A percentile compares a stretch with the other conserved stretches of the same genome.
phyloP scores from a whole-genome alignment of 2,329 filamentous ascomycete genomes.

The Rosellinia necatrix region DNA sequence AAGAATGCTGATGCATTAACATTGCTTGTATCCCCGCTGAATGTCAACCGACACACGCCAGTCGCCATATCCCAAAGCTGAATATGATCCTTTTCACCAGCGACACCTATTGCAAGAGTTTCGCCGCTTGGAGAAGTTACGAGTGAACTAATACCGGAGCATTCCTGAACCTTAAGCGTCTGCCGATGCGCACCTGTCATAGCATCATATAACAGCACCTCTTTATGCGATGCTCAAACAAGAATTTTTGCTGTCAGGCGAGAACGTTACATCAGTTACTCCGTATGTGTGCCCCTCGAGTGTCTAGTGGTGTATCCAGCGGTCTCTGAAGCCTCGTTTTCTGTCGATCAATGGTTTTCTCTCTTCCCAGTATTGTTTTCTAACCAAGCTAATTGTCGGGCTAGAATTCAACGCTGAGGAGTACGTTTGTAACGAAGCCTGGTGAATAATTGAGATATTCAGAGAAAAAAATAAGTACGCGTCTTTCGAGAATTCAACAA shows the following conservation, averaged over 20 bases:
- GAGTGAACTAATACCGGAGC: not conserved
- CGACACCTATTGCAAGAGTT: not conserved
- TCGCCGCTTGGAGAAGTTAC: not conserved
- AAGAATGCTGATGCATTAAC: not conserved
- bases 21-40: not conserved
- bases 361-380: constrained; percentile 1
- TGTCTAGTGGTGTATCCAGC: not conserved
- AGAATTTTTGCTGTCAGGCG: not conserved
- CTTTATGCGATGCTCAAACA: not conserved
- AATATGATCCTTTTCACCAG: not conserved
- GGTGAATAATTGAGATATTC: not conserved
- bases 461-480: not conserved
- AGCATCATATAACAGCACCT: not conserved
- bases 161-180: not conserved
- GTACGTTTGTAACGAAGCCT: constrained; percentile 7
- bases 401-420: not conserved
- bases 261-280: not conserved
- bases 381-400: not conserved
- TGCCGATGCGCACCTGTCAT: not conserved
- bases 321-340: not conserved
- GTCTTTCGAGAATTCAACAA: not conserved
- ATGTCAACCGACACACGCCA: not conserved
- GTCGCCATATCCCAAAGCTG: not conserved
- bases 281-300: not conserved
- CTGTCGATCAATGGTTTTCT: not conserved